Percentiles rank a stretch among this genome's conserved stretches.
Conservation (phyloP, 139 green algal genomes). For the Yamagishiella unicocca region DNA sequence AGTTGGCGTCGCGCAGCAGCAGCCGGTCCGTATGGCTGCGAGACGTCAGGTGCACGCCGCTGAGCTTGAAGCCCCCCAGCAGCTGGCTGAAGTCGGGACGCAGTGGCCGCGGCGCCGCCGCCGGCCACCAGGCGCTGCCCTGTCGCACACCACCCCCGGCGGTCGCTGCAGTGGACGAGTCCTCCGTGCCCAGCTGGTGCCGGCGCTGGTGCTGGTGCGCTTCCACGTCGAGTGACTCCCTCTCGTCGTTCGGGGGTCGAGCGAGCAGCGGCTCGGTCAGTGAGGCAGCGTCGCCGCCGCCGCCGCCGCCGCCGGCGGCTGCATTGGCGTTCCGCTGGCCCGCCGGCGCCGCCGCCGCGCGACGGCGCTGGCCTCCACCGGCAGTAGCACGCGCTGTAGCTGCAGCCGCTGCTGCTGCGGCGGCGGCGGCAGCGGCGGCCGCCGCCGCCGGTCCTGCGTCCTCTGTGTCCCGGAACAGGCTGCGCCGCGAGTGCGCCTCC, state of each 20-base stretch:
- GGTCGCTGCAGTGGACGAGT: not conserved
- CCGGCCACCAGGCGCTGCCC: not conserved
- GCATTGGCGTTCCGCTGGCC: not conserved
- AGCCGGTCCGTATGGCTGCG: constrained; percentile 41
- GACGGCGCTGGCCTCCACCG: too few species aligned
- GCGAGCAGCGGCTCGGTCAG: not conserved
- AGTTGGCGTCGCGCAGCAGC: constrained; percentile 31
- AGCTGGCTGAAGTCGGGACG: constrained; percentile 32
- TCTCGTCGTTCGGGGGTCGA: not conserved
- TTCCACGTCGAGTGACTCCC: too few species aligned
- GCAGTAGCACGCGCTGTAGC: not conserved
- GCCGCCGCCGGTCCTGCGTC: not conserved
- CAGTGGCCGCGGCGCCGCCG: not conserved
- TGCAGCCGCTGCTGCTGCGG: not conserved
- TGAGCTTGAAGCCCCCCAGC: constrained; percentile 40
- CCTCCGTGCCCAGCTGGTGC: not conserved
- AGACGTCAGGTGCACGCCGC: constrained; percentile 32
- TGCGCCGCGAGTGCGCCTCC: not conserved
- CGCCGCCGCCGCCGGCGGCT: not conserved
- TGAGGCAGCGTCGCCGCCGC: not conserved
- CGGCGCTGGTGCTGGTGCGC: too few species aligned
- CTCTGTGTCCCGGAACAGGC: not conserved
- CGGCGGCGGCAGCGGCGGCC: not conserved
- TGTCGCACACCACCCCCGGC: not conserved
- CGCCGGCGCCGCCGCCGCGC: not conserved